These are phyloP conservation scores for Barbatosphaeria neglecta DNA, from an alignment of 495 filamentous ascomycete species.

Conservation along the genomic window DNA sequence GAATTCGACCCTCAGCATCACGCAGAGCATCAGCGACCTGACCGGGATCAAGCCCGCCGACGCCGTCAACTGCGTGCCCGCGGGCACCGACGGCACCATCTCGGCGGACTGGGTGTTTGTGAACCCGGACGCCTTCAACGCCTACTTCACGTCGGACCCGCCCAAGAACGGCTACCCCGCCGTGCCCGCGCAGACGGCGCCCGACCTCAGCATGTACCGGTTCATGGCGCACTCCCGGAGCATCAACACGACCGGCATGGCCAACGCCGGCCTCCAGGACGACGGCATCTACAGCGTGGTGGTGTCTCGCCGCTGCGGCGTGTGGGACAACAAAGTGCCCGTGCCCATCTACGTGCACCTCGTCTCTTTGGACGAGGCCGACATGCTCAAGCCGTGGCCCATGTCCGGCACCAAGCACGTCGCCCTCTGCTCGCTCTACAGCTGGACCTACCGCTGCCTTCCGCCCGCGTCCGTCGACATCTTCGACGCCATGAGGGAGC, in stretches of 20 bases:
- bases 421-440: slow-evolving; percentile 26
- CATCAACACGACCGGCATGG: slow-evolving; percentile 26
- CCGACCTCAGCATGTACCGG: slow-evolving; percentile 6
- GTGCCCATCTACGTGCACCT: slow-evolving; percentile 19
- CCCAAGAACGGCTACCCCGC: slow-evolving; percentile 10
- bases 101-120: too few relatives aligned
- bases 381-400: neutral
- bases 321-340: slow-evolving; percentile 8
- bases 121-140: slow-evolving; percentile 4
- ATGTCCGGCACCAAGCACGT: slow-evolving; percentile 9
- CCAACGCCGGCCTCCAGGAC: slow-evolving; percentile 17
- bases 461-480: slow-evolving; percentile 25
- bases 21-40: slow-evolving; percentile 6
- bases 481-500: slow-evolving; percentile 7
- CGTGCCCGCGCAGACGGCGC: too few relatives aligned
- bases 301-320: slow-evolving; percentile 19
- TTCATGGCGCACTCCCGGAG: slow-evolving; percentile 33
- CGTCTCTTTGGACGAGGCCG: slow-evolving; percentile 23
- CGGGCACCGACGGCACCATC: slow-evolving; percentile 1
- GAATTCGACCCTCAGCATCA: slow-evolving; percentile 5
- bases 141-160: slow-evolving; percentile 19
- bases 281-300: slow-evolving; percentile 25
- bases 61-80: slow-evolving; percentile 1
- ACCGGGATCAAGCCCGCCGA: slow-evolving; percentile 3
- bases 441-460: slow-evolving; percentile 31